phyloP scores from a whole-genome alignment of 2,329 filamentous ascomycete genomes.

The Aspergillus brunneoviolaceus region DNA sequence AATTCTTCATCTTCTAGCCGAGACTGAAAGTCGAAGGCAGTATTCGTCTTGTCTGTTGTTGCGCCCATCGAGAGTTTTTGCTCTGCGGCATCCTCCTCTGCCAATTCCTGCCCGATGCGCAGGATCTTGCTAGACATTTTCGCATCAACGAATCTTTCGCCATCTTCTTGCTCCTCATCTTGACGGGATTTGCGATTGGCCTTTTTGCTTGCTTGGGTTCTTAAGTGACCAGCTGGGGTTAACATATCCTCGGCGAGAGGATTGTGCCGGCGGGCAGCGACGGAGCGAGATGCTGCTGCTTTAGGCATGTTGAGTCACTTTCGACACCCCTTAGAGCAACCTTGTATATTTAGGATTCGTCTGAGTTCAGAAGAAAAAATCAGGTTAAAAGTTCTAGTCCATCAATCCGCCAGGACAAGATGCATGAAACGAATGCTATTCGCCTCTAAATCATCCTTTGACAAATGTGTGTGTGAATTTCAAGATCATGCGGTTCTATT shows the following conservation, averaged over 20 bases:
- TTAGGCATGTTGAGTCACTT: constrained; percentile 68
- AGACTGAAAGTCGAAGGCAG: constrained; percentile 77
- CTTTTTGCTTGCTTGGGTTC: constrained; percentile 72
- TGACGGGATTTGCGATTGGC: constrained; percentile 60
- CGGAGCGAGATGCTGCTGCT: constrained; percentile 58
- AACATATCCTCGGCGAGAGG: constrained; percentile 86
- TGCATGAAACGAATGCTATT: neutral
- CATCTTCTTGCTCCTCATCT: constrained; percentile 58
- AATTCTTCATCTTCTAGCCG: constrained; percentile 61
- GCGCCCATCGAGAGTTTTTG: constrained; percentile 35
- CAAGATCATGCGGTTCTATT: constrained; percentile 31
- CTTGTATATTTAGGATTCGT: neutral
- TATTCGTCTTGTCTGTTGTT: constrained; percentile 51
- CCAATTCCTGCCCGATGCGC: constrained; percentile 82
- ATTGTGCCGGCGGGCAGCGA: constrained; percentile 72
- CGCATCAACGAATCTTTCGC: constrained; percentile 76
- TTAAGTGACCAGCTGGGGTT: constrained; percentile 62
- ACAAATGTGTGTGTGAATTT: constrained; percentile 36
- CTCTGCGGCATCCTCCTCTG: constrained; percentile 71
- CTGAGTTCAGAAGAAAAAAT: neutral
- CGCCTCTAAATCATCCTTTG: constrained; percentile 12
- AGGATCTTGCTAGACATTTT: constrained; percentile 87
- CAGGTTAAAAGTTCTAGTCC: too few species aligned
- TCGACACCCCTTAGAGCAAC: neutral
- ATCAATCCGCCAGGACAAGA: neutral